Base-by-base conservation (phyloP, 129 eudicot genomes). In the Cynara cardunculus region DNA sequence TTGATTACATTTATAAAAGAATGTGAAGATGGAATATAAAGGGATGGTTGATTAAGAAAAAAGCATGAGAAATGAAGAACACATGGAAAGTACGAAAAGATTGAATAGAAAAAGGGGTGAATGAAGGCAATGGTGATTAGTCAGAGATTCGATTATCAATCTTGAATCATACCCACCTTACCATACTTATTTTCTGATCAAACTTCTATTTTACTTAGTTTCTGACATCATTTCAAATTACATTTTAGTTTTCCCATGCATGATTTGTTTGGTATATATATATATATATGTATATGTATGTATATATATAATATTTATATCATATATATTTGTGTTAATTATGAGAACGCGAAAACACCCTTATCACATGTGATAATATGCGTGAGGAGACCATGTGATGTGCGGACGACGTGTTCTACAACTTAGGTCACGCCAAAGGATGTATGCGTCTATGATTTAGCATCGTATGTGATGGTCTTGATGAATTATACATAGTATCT, bases 71-170 rank as follows among this genome's bases (percentile, higher is more conserved):
- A 82, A 49, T 76, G 53, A 25, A 69, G 62, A 82, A 76, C 82
- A 82, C 82, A 71, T 71, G 86, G 78, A 70, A 70, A 83, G 86
- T 77, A 83, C 86, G 62, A 74, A 76, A 77, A 27, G 1, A 3
- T 34, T 34, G 72, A 59, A 77, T 76, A 70, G 53, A 61, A 69
- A 76, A 82, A 35, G 56, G 76, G 78, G 86, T 83, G 78, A 77
- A 83, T 76, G 30, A 82, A 78, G 73, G 78, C 86, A 71, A 44
- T 70, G 82, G 86, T 82, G 78, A 25, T 53, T 59, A 30, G 73
- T 82, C 82, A 59, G 82, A 83, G 78, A 83, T 83, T 82, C 82
- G 86, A 77, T 70, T 59, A 82, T 34, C 41, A 76, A 69, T 82
- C 71, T 72, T 77, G 78, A 83, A 72, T 83, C 73, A 59, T 77